Conservation (phyloP, 1,139 yeast species). For the Candida labiduridarum region DNA sequence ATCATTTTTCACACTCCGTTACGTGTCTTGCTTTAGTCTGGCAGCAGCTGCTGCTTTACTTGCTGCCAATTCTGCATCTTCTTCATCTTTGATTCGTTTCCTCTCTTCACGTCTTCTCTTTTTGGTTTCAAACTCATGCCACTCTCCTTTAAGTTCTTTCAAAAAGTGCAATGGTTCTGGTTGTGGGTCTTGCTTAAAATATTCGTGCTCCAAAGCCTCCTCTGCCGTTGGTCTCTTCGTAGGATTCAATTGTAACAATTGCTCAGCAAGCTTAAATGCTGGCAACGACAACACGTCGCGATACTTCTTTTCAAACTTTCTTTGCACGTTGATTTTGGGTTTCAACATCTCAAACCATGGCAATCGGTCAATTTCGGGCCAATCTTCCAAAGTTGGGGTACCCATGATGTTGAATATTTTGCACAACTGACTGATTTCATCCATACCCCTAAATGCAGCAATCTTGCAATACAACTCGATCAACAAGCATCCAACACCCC, state of each 20-base stretch:
- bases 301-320: constrained; percentile 53
- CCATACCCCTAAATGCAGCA: constrained; percentile 86
- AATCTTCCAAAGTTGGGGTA: constrained; percentile 70
- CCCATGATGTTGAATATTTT: constrained; percentile 85
- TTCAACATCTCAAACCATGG: constrained; percentile 93
- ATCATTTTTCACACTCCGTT: neutral
- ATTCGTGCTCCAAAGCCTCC: constrained; percentile 81
- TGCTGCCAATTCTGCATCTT: constrained; percentile 16
- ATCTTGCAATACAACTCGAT: constrained; percentile 75
- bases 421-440: constrained; percentile 81
- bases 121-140: constrained; percentile 98
- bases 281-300: constrained; percentile 49
- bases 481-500: constrained; percentile 96
- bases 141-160: constrained; percentile 69
- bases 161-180: constrained; percentile 61
- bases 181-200: constrained; percentile 69
- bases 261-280: constrained; percentile 66
- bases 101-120: constrained; percentile 70
- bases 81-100: constrained; percentile 42
- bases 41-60: constrained; percentile 9
- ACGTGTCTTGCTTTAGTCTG: neutral
- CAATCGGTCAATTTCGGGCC: constrained; percentile 76
- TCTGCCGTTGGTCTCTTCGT: constrained; percentile 73
- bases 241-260: constrained; percentile 72
- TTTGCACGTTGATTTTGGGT: constrained; percentile 53